These are phyloP conservation scores for Sclerotinia borealis DNA, from an alignment of 2,329 filamentous ascomycete species.

Conservation along the genomic window DNA sequence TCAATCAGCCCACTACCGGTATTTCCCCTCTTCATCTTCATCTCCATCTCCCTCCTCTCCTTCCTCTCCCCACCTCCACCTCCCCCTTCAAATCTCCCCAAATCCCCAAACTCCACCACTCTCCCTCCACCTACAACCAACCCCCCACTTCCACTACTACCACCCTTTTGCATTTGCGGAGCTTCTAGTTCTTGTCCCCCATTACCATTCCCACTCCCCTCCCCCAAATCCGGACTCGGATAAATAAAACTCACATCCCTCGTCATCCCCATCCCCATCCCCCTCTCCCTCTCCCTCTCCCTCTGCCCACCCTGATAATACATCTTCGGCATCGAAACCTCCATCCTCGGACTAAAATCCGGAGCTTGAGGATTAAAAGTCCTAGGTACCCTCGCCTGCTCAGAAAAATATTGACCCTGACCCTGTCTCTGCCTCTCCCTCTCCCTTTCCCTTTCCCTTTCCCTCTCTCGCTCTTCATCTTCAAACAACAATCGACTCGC, in stretches of 20 bases:
- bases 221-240: neutral
- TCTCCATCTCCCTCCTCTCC: neutral
- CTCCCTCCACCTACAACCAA: slow-evolving; percentile 14
- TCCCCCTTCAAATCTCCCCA: neutral
- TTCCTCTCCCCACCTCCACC: neutral
- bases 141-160: slow-evolving; percentile 16
- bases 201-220: neutral
- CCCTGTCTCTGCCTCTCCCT: neutral
- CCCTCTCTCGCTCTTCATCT: neutral
- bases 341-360: slow-evolving; percentile 3
- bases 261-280: neutral
- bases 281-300: neutral
- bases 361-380: neutral
- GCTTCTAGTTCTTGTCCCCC: neutral
- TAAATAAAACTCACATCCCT: slow-evolving; percentile 1
- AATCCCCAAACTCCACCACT: slow-evolving; percentile 27
- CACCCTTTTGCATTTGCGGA: slow-evolving; percentile 14
- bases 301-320: neutral
- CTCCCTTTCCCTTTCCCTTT: neutral
- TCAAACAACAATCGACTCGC: neutral
- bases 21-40: neutral
- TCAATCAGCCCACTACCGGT: neutral
- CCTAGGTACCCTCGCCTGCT: neutral
- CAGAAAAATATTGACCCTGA: neutral
- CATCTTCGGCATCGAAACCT: neutral